Evolutionary conservation across 2,329 filamentous ascomycete genomes (phyloP).

Genomic region (Zymoseptoria crescenta): DNA sequence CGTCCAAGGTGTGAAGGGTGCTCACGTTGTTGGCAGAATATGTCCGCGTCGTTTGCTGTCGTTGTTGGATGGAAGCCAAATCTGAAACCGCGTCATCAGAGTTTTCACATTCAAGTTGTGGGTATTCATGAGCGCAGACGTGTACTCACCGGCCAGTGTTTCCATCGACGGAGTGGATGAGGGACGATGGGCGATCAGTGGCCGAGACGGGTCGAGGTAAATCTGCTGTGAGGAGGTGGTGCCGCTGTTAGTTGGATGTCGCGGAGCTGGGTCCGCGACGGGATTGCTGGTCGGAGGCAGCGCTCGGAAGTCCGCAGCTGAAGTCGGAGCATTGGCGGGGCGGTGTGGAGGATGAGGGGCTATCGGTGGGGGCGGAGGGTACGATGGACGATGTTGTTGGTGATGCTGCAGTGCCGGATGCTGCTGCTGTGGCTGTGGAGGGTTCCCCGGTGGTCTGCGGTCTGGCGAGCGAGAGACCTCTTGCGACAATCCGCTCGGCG

Average conservation of each 20-base stretch:
- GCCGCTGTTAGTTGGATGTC: conserved; percentile 6
- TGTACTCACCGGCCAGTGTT: conserved; percentile 37
- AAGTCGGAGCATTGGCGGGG: conserved; percentile 1
- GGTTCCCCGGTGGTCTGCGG: conserved; percentile 17
- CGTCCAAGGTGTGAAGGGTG: conserved; percentile 7
- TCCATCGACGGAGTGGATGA: conserved; percentile 43
- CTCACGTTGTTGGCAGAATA: conserved; percentile 26
- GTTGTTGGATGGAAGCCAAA: conserved; percentile 41
- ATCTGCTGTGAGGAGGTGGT: background rate
- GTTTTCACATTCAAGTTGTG: background rate
- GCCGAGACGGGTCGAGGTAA: conserved; percentile 10
- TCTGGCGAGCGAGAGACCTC: conserved; percentile 28
- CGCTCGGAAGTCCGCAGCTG: conserved; percentile 16
- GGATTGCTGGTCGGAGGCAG: conserved; percentile 21
- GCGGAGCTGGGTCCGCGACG: conserved; percentile 3
- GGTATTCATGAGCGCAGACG: background rate
- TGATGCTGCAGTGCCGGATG: conserved; percentile 8
- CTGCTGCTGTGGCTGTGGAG: background rate
- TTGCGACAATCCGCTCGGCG: conserved; percentile 39
- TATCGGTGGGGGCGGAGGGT: background rate
- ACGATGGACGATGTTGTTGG: background rate
- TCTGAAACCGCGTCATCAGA: conserved; percentile 28
- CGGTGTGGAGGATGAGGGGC: background rate
- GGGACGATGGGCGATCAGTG: conserved; percentile 29
- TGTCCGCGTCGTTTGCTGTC: conserved; percentile 34